Evolutionary conservation across 78 protist genomes (phyloP).

Genomic region (Acrasis kona): DNA sequence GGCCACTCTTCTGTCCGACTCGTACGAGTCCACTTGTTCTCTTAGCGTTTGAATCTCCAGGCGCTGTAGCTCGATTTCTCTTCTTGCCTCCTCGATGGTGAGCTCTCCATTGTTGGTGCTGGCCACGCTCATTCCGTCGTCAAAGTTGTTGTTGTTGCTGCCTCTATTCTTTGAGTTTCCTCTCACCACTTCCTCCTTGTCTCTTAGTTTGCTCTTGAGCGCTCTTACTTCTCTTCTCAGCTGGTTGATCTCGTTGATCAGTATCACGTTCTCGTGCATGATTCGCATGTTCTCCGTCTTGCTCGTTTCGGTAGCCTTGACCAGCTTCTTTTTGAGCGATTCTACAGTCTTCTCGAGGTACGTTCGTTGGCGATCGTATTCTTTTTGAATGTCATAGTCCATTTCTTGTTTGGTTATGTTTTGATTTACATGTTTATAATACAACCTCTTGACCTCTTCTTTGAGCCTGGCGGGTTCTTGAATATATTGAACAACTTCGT

Average conservation of each 20-base stretch:
- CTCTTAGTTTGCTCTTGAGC: no score
- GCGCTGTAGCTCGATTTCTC: no score
- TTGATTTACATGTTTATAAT: slow-evolving; percentile 12
- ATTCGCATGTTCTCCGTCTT: slow-evolving; percentile 22
- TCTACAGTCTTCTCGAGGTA: slow-evolving; percentile 44
- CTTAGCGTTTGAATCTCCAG: no score
- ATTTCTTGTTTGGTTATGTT: not conserved
- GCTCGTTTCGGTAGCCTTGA: slow-evolving; percentile 34
- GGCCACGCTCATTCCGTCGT: no score
- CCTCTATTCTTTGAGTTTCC: no score
- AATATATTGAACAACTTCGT: slow-evolving; percentile 27
- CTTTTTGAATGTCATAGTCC: slow-evolving; percentile 29
- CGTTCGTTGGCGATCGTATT: slow-evolving; percentile 46
- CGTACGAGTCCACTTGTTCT: no score
- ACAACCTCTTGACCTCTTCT: slow-evolving; percentile 7
- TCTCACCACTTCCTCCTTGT: no score
- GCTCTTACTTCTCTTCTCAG: slow-evolving; percentile 42
- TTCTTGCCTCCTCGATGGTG: no score
- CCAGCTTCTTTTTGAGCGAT: slow-evolving; percentile 34
- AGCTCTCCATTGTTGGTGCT: no score
- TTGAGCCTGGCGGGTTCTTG: slow-evolving; percentile 42
- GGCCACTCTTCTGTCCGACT: no score
- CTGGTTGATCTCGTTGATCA: slow-evolving; percentile 44
- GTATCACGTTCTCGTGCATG: slow-evolving; percentile 53
- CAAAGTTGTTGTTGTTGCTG: no score